These are phyloP conservation scores for Lycium barbarum DNA, from an alignment of 257 asterid genomes.

Conservation along the genomic window DNA sequence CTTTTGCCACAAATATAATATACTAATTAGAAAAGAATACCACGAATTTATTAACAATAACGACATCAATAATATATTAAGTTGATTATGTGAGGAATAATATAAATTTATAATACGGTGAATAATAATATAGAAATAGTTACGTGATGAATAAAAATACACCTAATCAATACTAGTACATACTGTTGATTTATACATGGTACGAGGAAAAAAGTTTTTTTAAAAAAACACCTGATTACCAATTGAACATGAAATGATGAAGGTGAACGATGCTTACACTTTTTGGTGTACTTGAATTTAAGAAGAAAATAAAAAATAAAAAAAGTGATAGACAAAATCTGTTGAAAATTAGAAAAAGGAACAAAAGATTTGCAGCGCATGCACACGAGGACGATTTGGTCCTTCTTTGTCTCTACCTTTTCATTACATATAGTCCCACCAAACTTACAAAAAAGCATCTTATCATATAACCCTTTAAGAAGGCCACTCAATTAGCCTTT, in stretches of 20 bases:
- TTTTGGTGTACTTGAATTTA: not conserved
- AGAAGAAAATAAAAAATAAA: not conserved
- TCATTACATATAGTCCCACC: conserved; percentile 7
- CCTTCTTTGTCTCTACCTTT: not conserved
- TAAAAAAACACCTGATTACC: not conserved
- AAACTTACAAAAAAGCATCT: not conserved
- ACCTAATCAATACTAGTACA: no score
- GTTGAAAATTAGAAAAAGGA: not conserved
- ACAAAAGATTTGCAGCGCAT: not conserved
- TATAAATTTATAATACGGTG: no score
- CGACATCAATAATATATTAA: not conserved
- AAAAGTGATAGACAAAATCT: not conserved
- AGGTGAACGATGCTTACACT: not conserved
- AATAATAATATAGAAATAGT: no score
- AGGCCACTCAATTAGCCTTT: not conserved
- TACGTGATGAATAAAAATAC: no score
- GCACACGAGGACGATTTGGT: not conserved
- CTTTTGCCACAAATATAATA: no score
- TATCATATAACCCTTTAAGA: not conserved
- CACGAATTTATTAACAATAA: not conserved
- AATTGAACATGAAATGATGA: conserved; percentile 10
- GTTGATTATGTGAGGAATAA: no score
- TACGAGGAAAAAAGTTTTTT: no score
- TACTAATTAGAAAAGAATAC: not conserved
- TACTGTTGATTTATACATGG: no score